phyloP scores from a whole-genome alignment of 179 eudicot species.

The Dionaea muscipula region DNA sequence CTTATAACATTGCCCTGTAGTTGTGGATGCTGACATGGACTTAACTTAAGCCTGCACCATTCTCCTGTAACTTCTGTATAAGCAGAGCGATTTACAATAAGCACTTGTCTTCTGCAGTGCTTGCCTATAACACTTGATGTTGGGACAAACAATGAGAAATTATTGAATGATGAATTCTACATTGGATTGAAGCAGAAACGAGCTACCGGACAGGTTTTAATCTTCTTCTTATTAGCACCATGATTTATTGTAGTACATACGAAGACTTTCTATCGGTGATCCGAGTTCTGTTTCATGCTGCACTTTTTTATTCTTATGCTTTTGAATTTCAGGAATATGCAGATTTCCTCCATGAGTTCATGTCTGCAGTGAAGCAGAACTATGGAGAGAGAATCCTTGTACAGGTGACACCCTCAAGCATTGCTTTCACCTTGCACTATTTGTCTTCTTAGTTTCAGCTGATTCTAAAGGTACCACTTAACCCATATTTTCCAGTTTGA shows the following conservation, averaged over 20 bases:
- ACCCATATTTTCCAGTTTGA: conserved; percentile 45
- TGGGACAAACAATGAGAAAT: conserved; percentile 70
- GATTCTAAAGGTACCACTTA: not conserved
- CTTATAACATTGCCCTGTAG: too few species aligned
- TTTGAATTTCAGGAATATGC: conserved; percentile 44
- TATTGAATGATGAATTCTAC: conserved; percentile 71
- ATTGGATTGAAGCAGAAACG: conserved; percentile 70
- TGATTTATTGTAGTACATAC: not conserved
- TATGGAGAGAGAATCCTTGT: conserved; percentile 85
- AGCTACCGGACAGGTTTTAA: conserved; percentile 56
- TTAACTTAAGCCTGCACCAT: too few species aligned
- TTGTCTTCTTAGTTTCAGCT: not conserved
- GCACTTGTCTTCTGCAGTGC: conserved; percentile 32
- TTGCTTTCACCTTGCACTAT: not conserved
- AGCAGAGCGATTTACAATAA: too few species aligned
- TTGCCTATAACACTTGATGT: conserved; percentile 88
- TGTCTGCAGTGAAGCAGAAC: conserved; percentile 78
- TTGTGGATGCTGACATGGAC: too few species aligned
- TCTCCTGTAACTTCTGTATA: too few species aligned
- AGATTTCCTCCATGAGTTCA: conserved; percentile 68
- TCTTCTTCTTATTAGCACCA: not conserved
- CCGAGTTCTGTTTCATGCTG: not conserved
- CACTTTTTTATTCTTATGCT: not conserved
- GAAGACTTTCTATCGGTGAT: not conserved
- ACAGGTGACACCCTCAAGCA: conserved; percentile 34